phyloP scores from a whole-genome alignment of 352 stramenopile genomes.

The Phytophthora pini region DNA sequence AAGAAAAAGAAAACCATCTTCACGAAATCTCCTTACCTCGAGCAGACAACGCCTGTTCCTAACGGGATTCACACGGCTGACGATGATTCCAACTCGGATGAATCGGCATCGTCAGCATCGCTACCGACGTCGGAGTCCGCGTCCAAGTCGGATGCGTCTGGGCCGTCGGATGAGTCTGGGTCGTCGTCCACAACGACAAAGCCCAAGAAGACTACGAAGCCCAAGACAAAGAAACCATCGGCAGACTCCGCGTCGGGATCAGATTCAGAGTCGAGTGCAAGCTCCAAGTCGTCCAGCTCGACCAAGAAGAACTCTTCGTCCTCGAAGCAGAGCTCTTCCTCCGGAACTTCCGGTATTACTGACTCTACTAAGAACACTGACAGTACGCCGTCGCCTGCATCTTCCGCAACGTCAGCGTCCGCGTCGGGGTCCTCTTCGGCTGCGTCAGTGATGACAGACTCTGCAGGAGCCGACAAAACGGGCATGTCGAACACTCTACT shows the following conservation, averaged over 20 bases:
- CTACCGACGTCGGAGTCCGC: background rate
- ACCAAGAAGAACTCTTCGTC: conserved; percentile 3
- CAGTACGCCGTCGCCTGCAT: conserved; percentile 10
- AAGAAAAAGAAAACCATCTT: conserved; percentile 37
- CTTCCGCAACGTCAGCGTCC: conserved; percentile 20
- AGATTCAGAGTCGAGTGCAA: conserved; percentile 8
- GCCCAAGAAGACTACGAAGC: background rate
- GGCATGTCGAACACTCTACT: conserved; percentile 39
- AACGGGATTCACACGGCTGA: conserved; percentile 33
- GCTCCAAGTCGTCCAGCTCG: conserved; percentile 10
- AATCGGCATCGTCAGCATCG: conserved; percentile 14
- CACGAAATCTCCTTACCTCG: conserved; percentile 41
- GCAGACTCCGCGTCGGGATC: conserved; percentile 18
- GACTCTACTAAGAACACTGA: conserved; percentile 16
- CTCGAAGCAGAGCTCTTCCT: conserved; percentile 2
- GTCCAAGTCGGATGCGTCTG: conserved; percentile 9
- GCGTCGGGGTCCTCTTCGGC: conserved; percentile 15
- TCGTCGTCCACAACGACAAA: conserved; percentile 15
- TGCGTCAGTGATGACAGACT: conserved; percentile 39
- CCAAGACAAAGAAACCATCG: conserved; percentile 18
- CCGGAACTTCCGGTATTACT: conserved; percentile 1
- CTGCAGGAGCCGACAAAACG: conserved; percentile 21
- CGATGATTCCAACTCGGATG: conserved; percentile 15
- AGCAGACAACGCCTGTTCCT: conserved; percentile 39
- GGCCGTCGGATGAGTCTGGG: conserved; percentile 17